A percentile compares a stretch with the other conserved stretches of the same genome.
phyloP scores from a whole-genome alignment of 768 basidiomycete genomes.

The Tylopilus sp. region DNA sequence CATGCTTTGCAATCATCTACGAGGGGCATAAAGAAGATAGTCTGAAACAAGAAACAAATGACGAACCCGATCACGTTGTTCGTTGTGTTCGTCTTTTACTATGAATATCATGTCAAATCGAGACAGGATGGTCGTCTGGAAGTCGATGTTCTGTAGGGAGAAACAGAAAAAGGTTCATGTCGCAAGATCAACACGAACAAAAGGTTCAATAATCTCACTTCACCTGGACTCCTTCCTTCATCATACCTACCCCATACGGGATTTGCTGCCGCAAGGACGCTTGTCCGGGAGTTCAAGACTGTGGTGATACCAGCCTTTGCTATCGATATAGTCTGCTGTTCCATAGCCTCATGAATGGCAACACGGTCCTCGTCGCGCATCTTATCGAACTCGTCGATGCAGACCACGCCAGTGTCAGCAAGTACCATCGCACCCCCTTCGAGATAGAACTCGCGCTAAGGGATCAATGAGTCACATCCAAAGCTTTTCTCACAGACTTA shows the following conservation, averaged over 20 bases:
- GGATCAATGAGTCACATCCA: conserved; percentile 2
- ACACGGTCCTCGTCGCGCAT: conserved; percentile 99
- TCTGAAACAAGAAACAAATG: not conserved
- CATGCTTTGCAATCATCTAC: conserved; percentile 92
- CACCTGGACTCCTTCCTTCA: conserved; percentile 92
- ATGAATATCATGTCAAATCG: conserved; percentile 99
- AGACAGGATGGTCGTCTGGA: conserved; percentile 96
- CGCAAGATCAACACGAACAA: not conserved
- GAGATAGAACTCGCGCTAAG: conserved; percentile 93
- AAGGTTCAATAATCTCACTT: conserved; percentile 60
- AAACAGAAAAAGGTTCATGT: not conserved
- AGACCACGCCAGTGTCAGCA: conserved; percentile 96
- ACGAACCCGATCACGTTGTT: conserved; percentile 80
- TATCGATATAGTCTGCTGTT: conserved; percentile 99
- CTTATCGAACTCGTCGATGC: conserved; percentile 99
- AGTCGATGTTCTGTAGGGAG: conserved; percentile 75
- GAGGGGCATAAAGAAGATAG: not conserved
- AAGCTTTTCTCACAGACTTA: conserved; percentile 35
- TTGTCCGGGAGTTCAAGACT: conserved; percentile 92
- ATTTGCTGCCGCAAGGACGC: conserved; percentile 95
- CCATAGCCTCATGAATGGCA: conserved; percentile 99
- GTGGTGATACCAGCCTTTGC: conserved; percentile 99
- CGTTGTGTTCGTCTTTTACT: conserved; percentile 97
- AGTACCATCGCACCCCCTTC: conserved; percentile 99
- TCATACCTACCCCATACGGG: conserved; percentile 98